Conservation (phyloP, 1,284 basidiomycete species). For the Coniophora puteana region DNA sequence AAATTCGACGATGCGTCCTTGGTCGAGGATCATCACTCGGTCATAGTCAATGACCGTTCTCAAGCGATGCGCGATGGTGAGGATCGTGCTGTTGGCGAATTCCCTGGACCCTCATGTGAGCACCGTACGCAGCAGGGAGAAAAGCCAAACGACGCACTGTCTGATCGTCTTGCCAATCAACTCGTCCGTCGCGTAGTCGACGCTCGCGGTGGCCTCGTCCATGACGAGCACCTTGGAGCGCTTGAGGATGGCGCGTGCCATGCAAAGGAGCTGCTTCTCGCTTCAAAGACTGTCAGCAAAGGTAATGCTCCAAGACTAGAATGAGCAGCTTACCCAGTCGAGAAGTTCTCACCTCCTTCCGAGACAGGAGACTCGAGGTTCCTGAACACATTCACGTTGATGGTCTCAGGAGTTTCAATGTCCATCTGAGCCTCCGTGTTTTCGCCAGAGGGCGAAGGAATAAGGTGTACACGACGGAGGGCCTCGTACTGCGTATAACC, state of each 20-base stretch:
- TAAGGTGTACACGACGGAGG: constrained; percentile 83
- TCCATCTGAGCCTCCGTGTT: constrained; percentile 46
- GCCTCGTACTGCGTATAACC: constrained; percentile 68
- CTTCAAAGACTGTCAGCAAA: constrained; percentile 17
- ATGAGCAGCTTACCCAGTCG: constrained; percentile 65
- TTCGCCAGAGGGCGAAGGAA: constrained; percentile 62
- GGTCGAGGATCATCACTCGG: constrained; percentile 81
- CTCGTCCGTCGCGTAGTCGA: constrained; percentile 65
- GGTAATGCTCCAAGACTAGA: neutral
- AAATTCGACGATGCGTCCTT: constrained; percentile 82
- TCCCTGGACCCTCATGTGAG: constrained; percentile 65
- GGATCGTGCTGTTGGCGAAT: constrained; percentile 61
- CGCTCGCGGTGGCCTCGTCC: constrained; percentile 47
- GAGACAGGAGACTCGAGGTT: constrained; percentile 83
- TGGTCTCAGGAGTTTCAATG: constrained; percentile 29
- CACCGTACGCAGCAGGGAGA: constrained; percentile 58
- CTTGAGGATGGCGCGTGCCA: constrained; percentile 62
- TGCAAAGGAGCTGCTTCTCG: constrained; percentile 63
- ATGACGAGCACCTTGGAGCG: constrained; percentile 56
- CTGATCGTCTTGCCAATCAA: constrained; percentile 56
- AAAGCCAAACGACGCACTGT: constrained; percentile 36
- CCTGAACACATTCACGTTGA: constrained; percentile 85
- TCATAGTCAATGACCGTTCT: constrained; percentile 71
- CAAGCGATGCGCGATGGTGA: constrained; percentile 70
- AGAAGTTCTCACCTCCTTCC: constrained; percentile 93